Conservation (phyloP, 192 early-diverging fungal species). For the Umbelopsis sp. region DNA sequence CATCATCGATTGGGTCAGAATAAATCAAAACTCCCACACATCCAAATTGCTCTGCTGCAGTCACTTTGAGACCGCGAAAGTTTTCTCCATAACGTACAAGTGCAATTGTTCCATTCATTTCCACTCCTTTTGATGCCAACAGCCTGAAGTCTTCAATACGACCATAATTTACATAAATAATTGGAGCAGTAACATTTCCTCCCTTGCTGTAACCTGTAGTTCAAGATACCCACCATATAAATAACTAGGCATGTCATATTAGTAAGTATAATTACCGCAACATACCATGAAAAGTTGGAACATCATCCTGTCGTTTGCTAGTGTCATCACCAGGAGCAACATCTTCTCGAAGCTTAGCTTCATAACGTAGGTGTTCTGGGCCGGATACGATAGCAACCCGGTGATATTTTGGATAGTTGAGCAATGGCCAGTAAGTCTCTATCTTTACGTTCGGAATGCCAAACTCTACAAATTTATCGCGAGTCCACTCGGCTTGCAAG, state of each 20-base stretch:
- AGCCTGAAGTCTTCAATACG: slow-evolving; percentile 50
- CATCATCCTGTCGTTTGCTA: slow-evolving; percentile 46
- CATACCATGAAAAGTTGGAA: slow-evolving; percentile 62
- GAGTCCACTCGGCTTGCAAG: slow-evolving; percentile 51
- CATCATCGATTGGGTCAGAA: slow-evolving; percentile 66
- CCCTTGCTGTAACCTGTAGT: slow-evolving; percentile 44
- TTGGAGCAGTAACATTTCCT: slow-evolving; percentile 59
- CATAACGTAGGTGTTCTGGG: slow-evolving; percentile 38
- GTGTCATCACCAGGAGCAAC: slow-evolving; percentile 50
- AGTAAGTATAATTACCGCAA: neutral
- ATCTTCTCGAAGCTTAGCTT: slow-evolving; percentile 57
- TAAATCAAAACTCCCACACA: slow-evolving; percentile 61
- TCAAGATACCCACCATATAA: neutral
- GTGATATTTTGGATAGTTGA: slow-evolving; percentile 52
- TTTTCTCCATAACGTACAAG: slow-evolving; percentile 58
- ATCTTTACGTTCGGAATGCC: slow-evolving; percentile 51
- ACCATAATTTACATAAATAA: slow-evolving; percentile 70
- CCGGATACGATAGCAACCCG: slow-evolving; percentile 50
- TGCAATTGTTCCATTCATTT: slow-evolving; percentile 47
- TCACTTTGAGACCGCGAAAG: slow-evolving; percentile 56
- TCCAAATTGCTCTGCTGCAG: slow-evolving; percentile 52
- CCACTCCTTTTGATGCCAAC: slow-evolving; percentile 41
- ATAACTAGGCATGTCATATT: neutral
- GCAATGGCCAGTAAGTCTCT: slow-evolving; percentile 58
- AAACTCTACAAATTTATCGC: slow-evolving; percentile 43